These are phyloP conservation scores for Cladosporium oxysporum DNA, from an alignment of 2,329 filamentous ascomycete genomes.

Conservation along the genomic window DNA sequence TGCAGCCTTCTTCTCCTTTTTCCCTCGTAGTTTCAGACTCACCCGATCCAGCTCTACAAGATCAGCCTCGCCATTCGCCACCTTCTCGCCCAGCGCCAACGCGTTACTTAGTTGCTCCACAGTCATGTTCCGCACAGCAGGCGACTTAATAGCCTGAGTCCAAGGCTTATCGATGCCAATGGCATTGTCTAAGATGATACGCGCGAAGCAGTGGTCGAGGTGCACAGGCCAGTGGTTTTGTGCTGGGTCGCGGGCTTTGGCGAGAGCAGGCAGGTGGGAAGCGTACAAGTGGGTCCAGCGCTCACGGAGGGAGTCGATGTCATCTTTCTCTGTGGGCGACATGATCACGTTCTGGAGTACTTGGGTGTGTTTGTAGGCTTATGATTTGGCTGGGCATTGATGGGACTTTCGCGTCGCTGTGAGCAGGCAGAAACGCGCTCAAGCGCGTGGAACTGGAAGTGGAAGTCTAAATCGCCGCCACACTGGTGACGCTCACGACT, in stretches of 20 bases:
- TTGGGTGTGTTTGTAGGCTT: neutral
- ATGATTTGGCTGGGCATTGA: neutral
- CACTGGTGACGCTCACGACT: neutral
- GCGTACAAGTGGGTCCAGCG: slow-evolving; percentile 35
- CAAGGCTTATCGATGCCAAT: slow-evolving; percentile 45
- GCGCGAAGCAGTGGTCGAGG: slow-evolving; percentile 49
- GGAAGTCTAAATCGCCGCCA: neutral
- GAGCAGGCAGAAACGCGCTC: neutral
- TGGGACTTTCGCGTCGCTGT: neutral
- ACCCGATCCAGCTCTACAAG: slow-evolving; percentile 43
- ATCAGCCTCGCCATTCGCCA: slow-evolving; percentile 41
- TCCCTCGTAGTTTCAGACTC: slow-evolving; percentile 44
- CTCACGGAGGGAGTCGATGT: slow-evolving; percentile 24
- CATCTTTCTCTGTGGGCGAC: neutral
- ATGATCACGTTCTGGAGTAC: neutral
- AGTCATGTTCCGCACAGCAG: slow-evolving; percentile 49
- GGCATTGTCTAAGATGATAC: slow-evolving; percentile 48
- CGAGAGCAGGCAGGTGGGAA: slow-evolving; percentile 32
- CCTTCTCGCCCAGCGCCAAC: slow-evolving; percentile 42
- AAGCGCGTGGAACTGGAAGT: neutral
- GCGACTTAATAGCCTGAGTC: slow-evolving; percentile 44
- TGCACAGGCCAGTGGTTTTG: slow-evolving; percentile 47
- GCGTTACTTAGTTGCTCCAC: slow-evolving; percentile 40
- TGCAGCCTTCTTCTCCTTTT: slow-evolving; percentile 31
- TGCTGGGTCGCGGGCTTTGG: slow-evolving; percentile 33